These are phyloP conservation scores for Nematocida sp. DNA, from an alignment of 371 early-diverging fungal species.

Conservation along the genomic window DNA sequence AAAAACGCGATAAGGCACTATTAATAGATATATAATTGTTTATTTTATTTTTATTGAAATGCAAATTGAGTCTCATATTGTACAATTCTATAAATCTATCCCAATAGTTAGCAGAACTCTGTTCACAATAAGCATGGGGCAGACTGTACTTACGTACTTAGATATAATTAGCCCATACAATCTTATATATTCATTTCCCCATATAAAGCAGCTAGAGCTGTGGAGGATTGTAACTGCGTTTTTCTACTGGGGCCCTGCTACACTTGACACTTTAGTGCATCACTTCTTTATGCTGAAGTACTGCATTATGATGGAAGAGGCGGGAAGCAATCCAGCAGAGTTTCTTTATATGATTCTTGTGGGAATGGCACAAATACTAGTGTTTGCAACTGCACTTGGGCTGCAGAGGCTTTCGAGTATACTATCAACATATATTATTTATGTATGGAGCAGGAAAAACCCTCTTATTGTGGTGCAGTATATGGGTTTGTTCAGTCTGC, in stretches of 20 bases:
- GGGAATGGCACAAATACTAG: conserved; percentile 53
- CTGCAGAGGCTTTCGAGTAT: conserved; percentile 62
- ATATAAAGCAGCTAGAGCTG: conserved; percentile 63
- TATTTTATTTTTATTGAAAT: conserved; percentile 32
- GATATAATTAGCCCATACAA: conserved; percentile 58
- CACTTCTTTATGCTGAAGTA: conserved; percentile 70
- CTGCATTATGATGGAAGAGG: conserved; percentile 69
- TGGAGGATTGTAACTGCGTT: conserved; percentile 68
- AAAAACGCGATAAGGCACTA: not conserved
- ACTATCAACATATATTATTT: conserved; percentile 69
- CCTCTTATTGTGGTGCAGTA: conserved; percentile 68
- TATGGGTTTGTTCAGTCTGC: conserved; percentile 67
- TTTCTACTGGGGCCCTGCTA: conserved; percentile 68
- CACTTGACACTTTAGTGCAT: conserved; percentile 67
- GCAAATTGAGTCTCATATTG: conserved; percentile 41
- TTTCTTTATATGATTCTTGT: conserved; percentile 67
- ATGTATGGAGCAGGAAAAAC: conserved; percentile 71
- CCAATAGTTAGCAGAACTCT: conserved; percentile 63
- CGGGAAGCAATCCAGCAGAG: conserved; percentile 64
- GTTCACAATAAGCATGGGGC: conserved; percentile 30
- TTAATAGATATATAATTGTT: conserved; percentile 20
- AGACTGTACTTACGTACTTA: conserved; percentile 61
- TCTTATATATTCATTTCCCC: conserved; percentile 61
- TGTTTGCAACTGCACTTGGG: conserved; percentile 45
- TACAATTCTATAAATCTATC: conserved; percentile 48